Conservation (phyloP, 257 asterid genomes). For the Fraxinus pennsylvanica region DNA sequence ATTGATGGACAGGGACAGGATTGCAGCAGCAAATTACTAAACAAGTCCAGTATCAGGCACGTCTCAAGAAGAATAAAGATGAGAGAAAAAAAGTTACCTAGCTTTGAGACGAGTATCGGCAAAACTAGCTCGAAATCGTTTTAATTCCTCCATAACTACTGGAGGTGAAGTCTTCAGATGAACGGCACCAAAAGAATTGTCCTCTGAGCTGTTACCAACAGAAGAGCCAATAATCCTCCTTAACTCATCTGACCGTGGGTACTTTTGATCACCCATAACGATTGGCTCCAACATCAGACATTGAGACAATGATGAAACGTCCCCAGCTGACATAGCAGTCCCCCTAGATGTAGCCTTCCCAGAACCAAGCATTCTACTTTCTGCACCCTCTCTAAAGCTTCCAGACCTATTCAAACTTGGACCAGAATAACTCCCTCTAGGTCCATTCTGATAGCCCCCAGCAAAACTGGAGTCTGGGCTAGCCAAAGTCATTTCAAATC, state of each 20-base stretch:
- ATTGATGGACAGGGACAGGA: neutral
- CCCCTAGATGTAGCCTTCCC: slow-evolving; percentile 66
- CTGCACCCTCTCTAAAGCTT: slow-evolving; percentile 80
- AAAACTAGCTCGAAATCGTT: slow-evolving; percentile 56
- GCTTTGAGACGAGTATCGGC: slow-evolving; percentile 67
- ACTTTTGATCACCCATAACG: slow-evolving; percentile 56
- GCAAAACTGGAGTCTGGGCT: slow-evolving; percentile 67
- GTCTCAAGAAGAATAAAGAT: slow-evolving; percentile 5
- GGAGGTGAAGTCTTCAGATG: slow-evolving; percentile 70
- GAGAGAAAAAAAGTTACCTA: slow-evolving; percentile 47
- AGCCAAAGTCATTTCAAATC: slow-evolving; percentile 67
- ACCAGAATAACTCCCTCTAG: slow-evolving; percentile 61
- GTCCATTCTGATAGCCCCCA: slow-evolving; percentile 69
- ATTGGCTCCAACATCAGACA: slow-evolving; percentile 74
- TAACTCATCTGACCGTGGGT: slow-evolving; percentile 56
- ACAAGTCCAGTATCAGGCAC: neutral
- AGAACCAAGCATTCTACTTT: slow-evolving; percentile 54
- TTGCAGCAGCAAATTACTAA: neutral
- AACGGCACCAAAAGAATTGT: slow-evolving; percentile 53
- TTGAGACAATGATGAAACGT: slow-evolving; percentile 56
- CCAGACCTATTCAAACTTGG: slow-evolving; percentile 66
- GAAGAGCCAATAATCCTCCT: slow-evolving; percentile 68
- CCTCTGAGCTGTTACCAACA: slow-evolving; percentile 66
- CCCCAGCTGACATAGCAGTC: slow-evolving; percentile 51
- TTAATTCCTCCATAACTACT: slow-evolving; percentile 65